Base-by-base conservation (phyloP, 768 basidiomycete species). In the Podaxis sp. region DNA sequence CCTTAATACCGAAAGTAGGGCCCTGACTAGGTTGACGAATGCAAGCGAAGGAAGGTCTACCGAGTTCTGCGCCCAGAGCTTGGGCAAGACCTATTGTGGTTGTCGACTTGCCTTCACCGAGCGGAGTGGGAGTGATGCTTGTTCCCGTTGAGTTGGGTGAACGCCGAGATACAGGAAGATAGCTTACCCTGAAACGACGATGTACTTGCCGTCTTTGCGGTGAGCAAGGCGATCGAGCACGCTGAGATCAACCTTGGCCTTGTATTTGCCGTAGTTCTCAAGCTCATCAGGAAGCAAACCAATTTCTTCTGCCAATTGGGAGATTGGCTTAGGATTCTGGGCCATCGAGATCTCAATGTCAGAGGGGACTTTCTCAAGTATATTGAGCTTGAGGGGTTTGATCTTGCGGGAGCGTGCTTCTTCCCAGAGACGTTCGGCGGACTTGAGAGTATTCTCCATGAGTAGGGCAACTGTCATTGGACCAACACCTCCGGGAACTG, bases 391-490 rank as follows among this genome's bases (percentile, higher is more conserved):
- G 52, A 98, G 83, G 6, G 94, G 94, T 65, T 83, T 87, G 73
- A 95, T 75, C 70, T 87, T 88, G 61, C 87, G 83, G 12, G 82
- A 73, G 53, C 88, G 84, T 49, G 84, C 76, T 55, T 85, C 80
- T 66, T 90, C 85, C 83, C 91, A 95, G 55, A 87, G 82, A 56
- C 92, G 87, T 73, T 91, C 84, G 24, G 96, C 95, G 53, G 94
- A 90, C 65, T 82, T 79, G 66, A 94, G 78, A 1, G 96, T 96
- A 76, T 98, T 99, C 70, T 88, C 84, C 96, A 99, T 98, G 65
- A 99, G 87, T 80, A 98, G 83, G 22, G 97, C 97, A 62, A 99
- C 97, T 13, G 97, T 99, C 96, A 98, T 97, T n/a, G 97, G 97
- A 12, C 97, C 97, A 57, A 99, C 97, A 61, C 97, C 97, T 74